Evolutionary conservation across 768 basidiomycete species (phyloP), one percentile per base, ranked within the genome.

Genomic region (Daedaleopsis nitida): DNA sequence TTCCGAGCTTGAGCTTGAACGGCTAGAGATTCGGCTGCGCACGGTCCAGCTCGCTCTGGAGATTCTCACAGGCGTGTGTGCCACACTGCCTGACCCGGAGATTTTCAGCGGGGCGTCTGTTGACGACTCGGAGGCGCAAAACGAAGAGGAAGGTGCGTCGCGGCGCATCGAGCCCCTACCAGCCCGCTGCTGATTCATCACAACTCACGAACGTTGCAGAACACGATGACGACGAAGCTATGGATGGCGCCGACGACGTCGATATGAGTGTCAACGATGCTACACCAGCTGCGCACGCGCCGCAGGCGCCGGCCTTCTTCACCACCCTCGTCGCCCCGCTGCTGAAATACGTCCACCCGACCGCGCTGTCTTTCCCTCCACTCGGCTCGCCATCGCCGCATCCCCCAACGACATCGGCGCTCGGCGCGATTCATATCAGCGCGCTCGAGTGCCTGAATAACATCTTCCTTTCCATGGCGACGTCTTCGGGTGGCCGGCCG

Each of bases 361-460:
- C 91, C 0, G 69, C 81, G 0, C 82, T 96, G 16, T 96, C 95
- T 5, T 96, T 95, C 77, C 84, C 90, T 16, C 91, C 92, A 0
- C 78, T 82, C 17, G 80, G 84, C 23, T 74, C 81, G 5, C 83
- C 84, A 12, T 94, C 93, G 0, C 78, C 82, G 21, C 92, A 96
- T 69, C 92, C 94, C 43, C 95, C 95, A 1, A 94, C 89, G 13
- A 96, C 95, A 0, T 92, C 94, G 24, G 89, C 81, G 11, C 83
- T 98, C 48, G 84, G 90, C 63, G 85, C 89, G 8, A 86, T 96
- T 53, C 95, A 97, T 70, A 79, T 93, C 58, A 82, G 87, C 64
- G 91, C 94, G 11, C 80, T 96, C 27, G 94, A 96, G 71, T 94
- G 94, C 69, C 80, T 98, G 50, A 94, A 92, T 69, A 97, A 98